These are phyloP conservation scores for Cadophora malorum DNA, from an alignment of 2,329 filamentous ascomycete genomes.

Conservation along the genomic window DNA sequence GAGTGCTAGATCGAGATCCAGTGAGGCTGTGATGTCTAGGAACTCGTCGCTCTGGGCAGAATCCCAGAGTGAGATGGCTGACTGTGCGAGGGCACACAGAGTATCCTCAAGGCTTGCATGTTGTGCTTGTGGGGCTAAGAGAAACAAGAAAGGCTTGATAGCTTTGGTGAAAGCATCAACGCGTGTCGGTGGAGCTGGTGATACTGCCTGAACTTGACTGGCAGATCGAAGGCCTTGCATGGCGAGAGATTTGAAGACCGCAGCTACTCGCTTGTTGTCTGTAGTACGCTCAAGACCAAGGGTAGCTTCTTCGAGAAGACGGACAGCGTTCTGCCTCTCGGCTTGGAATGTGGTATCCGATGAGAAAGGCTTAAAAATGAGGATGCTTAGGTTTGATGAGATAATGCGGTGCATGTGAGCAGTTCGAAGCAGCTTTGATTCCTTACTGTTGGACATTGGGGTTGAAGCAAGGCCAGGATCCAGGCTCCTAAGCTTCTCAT, in stretches of 20 bases:
- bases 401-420: constrained; percentile 8
- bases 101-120: neutral
- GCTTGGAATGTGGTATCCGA: neutral
- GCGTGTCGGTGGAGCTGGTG: neutral
- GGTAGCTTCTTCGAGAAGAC: neutral
- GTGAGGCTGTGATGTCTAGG: neutral
- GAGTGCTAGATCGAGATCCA: neutral
- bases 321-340: neutral
- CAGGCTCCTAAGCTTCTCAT: neutral
- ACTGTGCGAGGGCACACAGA: neutral
- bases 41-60: neutral
- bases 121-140: neutral
- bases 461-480: neutral
- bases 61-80: neutral
- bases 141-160: neutral
- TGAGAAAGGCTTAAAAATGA: constrained; percentile 5
- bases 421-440: neutral
- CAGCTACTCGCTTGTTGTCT: neutral
- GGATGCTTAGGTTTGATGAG: neutral
- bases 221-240: neutral
- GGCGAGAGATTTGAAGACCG: constrained; percentile 4
- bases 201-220: neutral
- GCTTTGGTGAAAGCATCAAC: neutral
- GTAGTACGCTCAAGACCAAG: neutral
- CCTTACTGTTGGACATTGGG: constrained; percentile 6